Evolutionary conservation across 106 monocot genomes (phyloP).

Genomic region (Dendrobium catenatum): DNA sequence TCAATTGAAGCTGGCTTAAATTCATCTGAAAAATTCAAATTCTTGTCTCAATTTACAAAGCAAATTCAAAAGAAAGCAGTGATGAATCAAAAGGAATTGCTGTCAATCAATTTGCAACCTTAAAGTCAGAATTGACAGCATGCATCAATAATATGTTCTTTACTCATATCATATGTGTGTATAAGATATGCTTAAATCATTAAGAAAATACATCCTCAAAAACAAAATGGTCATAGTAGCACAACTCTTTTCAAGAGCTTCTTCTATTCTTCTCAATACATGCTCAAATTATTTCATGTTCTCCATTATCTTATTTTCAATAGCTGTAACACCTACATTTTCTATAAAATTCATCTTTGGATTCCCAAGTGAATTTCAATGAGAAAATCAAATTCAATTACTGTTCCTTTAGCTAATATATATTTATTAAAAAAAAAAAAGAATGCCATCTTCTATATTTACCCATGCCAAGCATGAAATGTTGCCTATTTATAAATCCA

Average conservation of each 20-base stretch:
- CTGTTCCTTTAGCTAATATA: too few relatives aligned
- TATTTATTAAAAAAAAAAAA: too few relatives aligned
- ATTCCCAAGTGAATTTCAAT: neutral
- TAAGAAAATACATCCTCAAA: neutral
- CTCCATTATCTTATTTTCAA: too few relatives aligned
- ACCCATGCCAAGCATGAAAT: too few relatives aligned
- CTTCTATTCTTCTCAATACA: too few relatives aligned
- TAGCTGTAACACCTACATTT: too few relatives aligned
- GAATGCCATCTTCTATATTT: too few relatives aligned
- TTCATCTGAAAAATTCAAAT: conserved; percentile 53
- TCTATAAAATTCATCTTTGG: neutral
- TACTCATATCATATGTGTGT: neutral
- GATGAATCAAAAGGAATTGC: neutral
- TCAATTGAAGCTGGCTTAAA: conserved; percentile 99
- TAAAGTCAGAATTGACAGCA: neutral
- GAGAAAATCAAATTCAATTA: neutral
- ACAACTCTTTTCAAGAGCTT: neutral
- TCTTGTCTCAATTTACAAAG: neutral
- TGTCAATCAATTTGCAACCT: neutral
- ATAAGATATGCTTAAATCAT: neutral
- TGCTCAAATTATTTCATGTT: too few relatives aligned
- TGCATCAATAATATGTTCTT: neutral
- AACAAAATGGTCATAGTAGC: neutral
- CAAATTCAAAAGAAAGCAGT: neutral
- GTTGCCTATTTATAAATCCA: too few relatives aligned